Evolutionary conservation across 179 eudicot species (phyloP), one percentile per base, ranked within the genome.

Genomic region (Spinacia oleracea): DNA sequence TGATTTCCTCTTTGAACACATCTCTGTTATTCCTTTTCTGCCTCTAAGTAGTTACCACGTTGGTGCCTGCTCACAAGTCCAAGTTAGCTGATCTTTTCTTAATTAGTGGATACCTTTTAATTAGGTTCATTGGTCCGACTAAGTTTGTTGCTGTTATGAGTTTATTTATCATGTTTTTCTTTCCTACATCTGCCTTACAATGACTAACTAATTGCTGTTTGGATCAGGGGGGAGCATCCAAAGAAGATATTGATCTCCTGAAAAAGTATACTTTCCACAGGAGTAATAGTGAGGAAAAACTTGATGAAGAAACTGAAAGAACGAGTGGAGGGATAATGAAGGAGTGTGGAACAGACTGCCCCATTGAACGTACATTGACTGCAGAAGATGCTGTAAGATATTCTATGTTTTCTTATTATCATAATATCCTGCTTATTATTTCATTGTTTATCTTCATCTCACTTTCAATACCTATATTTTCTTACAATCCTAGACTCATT

Each of bases 221-320:
- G 60, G 69, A 77, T 70, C 80, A 90, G 94, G 88, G 78, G 64
- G 94, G 94, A 79, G 92, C 94, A 65, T 82, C 92, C 73, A 87
- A 84, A 81, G 92, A 90, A 83, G 92, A 85, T 43, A 86, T 90
- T 56, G 92, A 89, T 63, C 78, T 74, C 59, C 83, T 89, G 38
- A 73, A 87, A 29, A 86, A 85, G 53, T 90, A 84, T 83, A 86
- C 82, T 66, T 90, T 89, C 69, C 86, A 80, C 62, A 75, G 85
- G 79, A 75, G 74, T 50, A 76, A 76, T 56, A 80, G 75, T 50
- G 74, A 56, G 43, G 81, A 81, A 55, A 83, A 86, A 74, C 55
- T 43, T 60, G 74, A 64, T 65, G 90, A 82, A 29, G 88, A 88
- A 80, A 78, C 77, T 11, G 83, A 78, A 73, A 81, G 64, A 62